A percentile compares a stretch with the other conserved stretches of the same genome.
phyloP scores from a whole-genome alignment of 306 rosid species.

The Neltuma alba region DNA sequence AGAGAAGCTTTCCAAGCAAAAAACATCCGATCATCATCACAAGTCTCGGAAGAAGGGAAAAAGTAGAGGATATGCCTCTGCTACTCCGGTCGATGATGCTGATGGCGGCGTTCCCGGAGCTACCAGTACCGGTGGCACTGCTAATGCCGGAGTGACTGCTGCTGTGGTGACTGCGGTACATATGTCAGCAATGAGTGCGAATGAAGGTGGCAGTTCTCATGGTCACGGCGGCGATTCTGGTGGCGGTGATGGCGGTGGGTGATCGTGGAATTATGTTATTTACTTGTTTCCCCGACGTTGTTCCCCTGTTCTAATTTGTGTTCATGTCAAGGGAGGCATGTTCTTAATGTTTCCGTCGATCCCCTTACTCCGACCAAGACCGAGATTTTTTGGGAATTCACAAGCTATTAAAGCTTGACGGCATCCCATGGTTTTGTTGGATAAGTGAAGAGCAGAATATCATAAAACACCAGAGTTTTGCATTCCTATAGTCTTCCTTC shows the following conservation, averaged over 20 bases:
- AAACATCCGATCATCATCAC: background rate
- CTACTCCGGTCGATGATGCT: slow-evolving; percentile 25
- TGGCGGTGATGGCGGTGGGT: slow-evolving; percentile 24
- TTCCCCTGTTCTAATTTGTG: background rate
- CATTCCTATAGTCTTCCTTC: background rate
- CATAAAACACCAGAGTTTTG: background rate
- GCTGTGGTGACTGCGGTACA: slow-evolving; percentile 35
- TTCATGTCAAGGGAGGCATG: background rate
- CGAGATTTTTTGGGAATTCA: no score
- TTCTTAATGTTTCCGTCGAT: background rate
- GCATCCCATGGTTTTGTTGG: background rate
- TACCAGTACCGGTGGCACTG: slow-evolving; percentile 14
- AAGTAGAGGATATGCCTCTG: slow-evolving; percentile 32
- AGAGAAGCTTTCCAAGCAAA: slow-evolving; percentile 32
- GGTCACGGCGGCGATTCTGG: slow-evolving; percentile 32
- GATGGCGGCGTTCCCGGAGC: slow-evolving; percentile 34
- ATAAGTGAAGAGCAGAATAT: background rate
- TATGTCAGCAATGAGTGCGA: slow-evolving; percentile 27
- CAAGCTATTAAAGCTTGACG: background rate
- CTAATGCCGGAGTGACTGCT: slow-evolving; percentile 40
- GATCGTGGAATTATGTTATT: background rate
- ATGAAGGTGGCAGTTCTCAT: slow-evolving; percentile 38
- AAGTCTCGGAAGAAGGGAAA: slow-evolving; percentile 37
- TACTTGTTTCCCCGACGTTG: background rate
- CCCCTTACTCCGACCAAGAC: background rate